phyloP scores from a whole-genome alignment of 768 basidiomycete genomes.

The Pluteus cervinus region DNA sequence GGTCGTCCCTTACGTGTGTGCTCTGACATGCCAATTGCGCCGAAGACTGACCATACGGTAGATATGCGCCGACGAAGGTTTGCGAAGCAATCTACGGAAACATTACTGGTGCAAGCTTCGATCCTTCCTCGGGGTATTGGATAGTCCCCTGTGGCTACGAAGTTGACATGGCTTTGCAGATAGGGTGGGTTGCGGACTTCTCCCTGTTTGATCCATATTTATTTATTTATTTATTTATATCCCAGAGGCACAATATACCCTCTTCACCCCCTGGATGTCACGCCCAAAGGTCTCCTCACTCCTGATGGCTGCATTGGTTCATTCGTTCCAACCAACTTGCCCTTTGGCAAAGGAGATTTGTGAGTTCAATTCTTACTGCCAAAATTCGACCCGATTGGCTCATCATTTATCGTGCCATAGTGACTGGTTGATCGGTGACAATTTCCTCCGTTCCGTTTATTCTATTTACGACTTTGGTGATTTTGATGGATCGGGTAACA shows the following conservation, averaged over 20 bases:
- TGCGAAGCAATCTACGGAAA: constrained; percentile 65
- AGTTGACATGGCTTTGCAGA: constrained; percentile 74
- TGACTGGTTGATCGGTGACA: constrained; percentile 82
- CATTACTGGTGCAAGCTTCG: constrained; percentile 57
- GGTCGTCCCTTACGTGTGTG: constrained; percentile 73
- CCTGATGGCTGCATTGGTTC: constrained; percentile 60
- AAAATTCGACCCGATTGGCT: background rate
- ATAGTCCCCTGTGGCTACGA: constrained; percentile 67
- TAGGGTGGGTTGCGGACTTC: constrained; percentile 44
- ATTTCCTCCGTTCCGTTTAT: constrained; percentile 77
- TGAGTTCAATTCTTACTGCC: constrained; percentile 25
- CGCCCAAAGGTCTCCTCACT: constrained; percentile 40
- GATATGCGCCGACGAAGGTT: constrained; percentile 64
- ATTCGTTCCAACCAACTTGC: constrained; percentile 59
- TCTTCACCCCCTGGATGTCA: constrained; percentile 74
- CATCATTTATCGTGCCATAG: constrained; percentile 29
- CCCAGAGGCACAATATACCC: constrained; percentile 67
- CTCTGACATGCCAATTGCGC: background rate
- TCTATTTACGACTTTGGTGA: constrained; percentile 84
- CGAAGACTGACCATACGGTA: constrained; percentile 17
- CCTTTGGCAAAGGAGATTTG: constrained; percentile 64
- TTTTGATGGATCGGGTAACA: constrained; percentile 53
- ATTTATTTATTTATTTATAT: constrained; percentile 8
- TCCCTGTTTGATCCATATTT: constrained; percentile 1
- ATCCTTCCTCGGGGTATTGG: constrained; percentile 54